Percentiles rank a stretch among this genome's conserved stretches.
Conservation (phyloP, 805 yeast genomes). For the Clavispora vitiphila region DNA sequence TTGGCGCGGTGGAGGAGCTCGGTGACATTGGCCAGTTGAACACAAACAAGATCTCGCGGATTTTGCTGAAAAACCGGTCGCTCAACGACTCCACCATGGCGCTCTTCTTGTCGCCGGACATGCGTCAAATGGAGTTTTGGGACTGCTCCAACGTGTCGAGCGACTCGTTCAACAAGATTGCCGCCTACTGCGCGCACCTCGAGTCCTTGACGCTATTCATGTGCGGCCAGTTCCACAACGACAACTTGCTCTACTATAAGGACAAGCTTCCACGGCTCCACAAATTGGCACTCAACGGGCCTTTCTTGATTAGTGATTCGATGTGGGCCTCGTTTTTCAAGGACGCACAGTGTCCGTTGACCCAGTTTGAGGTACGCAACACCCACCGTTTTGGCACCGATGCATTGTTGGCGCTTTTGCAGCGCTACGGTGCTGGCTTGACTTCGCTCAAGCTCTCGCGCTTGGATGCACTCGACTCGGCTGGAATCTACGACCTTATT, state of each 20-base stretch:
- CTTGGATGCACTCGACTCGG: slow-evolving; percentile 64
- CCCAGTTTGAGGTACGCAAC: slow-evolving; percentile 60
- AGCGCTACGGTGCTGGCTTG: slow-evolving; percentile 50
- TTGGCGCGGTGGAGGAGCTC: slow-evolving; percentile 69
- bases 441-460: slow-evolving; percentile 58
- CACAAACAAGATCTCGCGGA: slow-evolving; percentile 65
- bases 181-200: slow-evolving; percentile 73
- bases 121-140: slow-evolving; percentile 67
- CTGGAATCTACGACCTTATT: slow-evolving; percentile 53
- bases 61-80: slow-evolving; percentile 78
- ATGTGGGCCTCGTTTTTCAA: slow-evolving; percentile 78
- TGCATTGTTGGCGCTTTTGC: slow-evolving; percentile 57
- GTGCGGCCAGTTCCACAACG: slow-evolving; percentile 92
- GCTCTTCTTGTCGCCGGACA: slow-evolving; percentile 62
- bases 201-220: slow-evolving; percentile 64
- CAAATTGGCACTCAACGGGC: slow-evolving; percentile 73
- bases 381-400: slow-evolving; percentile 79
- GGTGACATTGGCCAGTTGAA: slow-evolving; percentile 83
- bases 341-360: slow-evolving; percentile 47
- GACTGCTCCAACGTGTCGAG: slow-evolving; percentile 81
- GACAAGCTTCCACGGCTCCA: slow-evolving; percentile 52
- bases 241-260: slow-evolving; percentile 59
- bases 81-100: slow-evolving; percentile 66
- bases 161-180: slow-evolving; percentile 63
- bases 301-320: slow-evolving; percentile 72